These are phyloP conservation scores for Penicillium macrosclerotiorum DNA, from an alignment of 495 filamentous ascomycete species.

Conservation along the genomic window DNA sequence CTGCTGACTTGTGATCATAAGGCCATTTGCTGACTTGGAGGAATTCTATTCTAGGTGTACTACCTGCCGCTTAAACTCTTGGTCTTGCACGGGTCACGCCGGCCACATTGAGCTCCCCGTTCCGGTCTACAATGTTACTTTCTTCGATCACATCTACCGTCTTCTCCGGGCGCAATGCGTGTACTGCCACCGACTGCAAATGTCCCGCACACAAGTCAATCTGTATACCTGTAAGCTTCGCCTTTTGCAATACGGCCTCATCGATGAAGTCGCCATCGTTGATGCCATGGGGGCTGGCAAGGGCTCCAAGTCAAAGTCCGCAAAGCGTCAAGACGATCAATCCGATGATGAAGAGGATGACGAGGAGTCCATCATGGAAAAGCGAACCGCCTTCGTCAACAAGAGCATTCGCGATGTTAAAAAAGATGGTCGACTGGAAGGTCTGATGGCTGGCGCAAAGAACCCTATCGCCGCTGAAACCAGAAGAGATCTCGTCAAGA, in stretches of 20 bases:
- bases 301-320: conserved; percentile 23
- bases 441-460: conserved; percentile 60
- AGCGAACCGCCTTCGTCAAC: conserved; percentile 69
- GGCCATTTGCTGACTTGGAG: conserved; percentile 5
- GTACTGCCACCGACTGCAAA: conserved; percentile 81
- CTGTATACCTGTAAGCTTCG: conserved; percentile 79
- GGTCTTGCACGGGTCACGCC: conserved; percentile 84
- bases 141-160: conserved; percentile 85
- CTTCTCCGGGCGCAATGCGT: conserved; percentile 82
- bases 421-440: conserved; percentile 41
- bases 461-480: conserved; percentile 77
- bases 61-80: conserved; percentile 77
- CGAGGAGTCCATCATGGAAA: conserved; percentile 61
- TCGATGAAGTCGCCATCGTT: conserved; percentile 68
- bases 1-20: not conserved
- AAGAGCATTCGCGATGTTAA: conserved; percentile 57
- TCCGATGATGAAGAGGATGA: conserved; percentile 55
- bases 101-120: conserved; percentile 95
- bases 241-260: conserved; percentile 79
- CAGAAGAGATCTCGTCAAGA: conserved; percentile 70
- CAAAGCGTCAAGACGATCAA: conserved; percentile 43
- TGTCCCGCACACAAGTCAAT: conserved; percentile 70
- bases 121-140: conserved; percentile 87
- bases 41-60: conserved; percentile 63
- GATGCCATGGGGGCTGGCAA: conserved; percentile 51